phyloP scores from a whole-genome alignment of 805 yeast species.

The Candida alai region DNA sequence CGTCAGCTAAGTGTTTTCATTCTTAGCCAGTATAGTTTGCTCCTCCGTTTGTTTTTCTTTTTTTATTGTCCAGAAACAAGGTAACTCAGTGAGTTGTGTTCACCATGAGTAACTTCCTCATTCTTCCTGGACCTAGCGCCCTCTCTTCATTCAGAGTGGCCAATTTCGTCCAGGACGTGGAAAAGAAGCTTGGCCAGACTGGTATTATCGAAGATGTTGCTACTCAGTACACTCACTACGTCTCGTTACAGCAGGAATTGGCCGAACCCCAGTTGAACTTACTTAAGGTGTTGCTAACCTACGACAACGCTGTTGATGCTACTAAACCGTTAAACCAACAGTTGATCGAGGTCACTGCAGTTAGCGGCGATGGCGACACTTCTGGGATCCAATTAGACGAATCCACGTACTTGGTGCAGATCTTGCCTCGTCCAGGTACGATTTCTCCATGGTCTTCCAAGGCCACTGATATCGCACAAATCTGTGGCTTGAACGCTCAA shows the following conservation, averaged over 20 bases:
- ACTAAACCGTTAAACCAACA: constrained; percentile 42
- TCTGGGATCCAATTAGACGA: constrained; percentile 19
- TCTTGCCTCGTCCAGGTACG: constrained; percentile 91
- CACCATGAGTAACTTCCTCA: constrained; percentile 26
- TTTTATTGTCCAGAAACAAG: too few species aligned
- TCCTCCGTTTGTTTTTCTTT: too few species aligned
- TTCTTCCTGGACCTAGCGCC: constrained; percentile 85
- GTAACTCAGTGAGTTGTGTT: too few species aligned
- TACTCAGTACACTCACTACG: constrained; percentile 77
- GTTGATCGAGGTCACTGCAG: constrained; percentile 30
- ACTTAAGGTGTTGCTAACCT: constrained; percentile 62
- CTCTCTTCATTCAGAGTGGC: constrained; percentile 82
- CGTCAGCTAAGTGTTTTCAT: too few species aligned
- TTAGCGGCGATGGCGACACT: constrained; percentile 22
- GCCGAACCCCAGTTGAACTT: constrained; percentile 42
- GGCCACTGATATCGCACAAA: constrained; percentile 91
- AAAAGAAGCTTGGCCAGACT: constrained; percentile 57
- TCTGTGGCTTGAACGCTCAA: constrained; percentile 71
- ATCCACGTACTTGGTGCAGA: constrained; percentile 56
- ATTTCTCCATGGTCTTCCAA: constrained; percentile 99
- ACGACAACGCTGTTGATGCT: constrained; percentile 63
- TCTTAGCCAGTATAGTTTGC: too few species aligned
- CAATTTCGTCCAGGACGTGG: constrained; percentile 67
- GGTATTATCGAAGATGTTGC: constrained; percentile 62
- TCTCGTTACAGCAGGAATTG: constrained; percentile 49